Conservation (phyloP, 2,329 filamentous ascomycete species). For the Botrytis aclada region DNA sequence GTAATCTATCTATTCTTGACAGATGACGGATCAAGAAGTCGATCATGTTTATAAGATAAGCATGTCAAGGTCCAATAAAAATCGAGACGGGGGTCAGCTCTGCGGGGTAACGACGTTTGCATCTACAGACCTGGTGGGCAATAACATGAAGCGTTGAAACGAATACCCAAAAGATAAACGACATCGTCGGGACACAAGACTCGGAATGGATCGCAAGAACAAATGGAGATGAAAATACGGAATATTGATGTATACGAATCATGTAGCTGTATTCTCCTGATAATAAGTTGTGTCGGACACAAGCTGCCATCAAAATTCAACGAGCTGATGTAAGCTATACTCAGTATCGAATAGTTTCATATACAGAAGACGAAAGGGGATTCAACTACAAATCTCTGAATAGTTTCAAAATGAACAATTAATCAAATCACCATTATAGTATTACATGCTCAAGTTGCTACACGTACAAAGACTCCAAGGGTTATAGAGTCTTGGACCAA, state of each 20-base stretch:
- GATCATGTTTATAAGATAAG: not conserved
- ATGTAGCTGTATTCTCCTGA: too few species aligned
- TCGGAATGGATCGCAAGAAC: too few species aligned
- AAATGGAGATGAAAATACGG: not conserved
- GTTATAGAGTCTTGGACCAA: too few species aligned
- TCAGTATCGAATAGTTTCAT: too few species aligned
- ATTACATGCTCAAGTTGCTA: too few species aligned
- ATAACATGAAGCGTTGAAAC: rapidly evolving
- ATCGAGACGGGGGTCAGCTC: not conserved
- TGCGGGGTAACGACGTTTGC: not conserved
- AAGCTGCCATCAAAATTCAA: not conserved
- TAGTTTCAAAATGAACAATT: not conserved
- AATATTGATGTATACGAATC: too few species aligned
- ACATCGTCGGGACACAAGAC: not conserved
- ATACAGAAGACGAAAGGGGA: not conserved
- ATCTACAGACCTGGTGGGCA: too few species aligned
- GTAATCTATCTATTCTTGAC: not conserved
- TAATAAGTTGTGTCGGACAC: too few species aligned
- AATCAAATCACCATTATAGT: too few species aligned
- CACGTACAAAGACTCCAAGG: too few species aligned
- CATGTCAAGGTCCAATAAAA: not conserved
- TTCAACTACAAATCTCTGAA: not conserved
- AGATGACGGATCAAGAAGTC: rapidly evolving
- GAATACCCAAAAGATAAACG: not conserved
- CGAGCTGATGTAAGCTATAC: not conserved